Base-by-base conservation (phyloP, 1,284 basidiomycete species). In the Mycena citricolor region DNA sequence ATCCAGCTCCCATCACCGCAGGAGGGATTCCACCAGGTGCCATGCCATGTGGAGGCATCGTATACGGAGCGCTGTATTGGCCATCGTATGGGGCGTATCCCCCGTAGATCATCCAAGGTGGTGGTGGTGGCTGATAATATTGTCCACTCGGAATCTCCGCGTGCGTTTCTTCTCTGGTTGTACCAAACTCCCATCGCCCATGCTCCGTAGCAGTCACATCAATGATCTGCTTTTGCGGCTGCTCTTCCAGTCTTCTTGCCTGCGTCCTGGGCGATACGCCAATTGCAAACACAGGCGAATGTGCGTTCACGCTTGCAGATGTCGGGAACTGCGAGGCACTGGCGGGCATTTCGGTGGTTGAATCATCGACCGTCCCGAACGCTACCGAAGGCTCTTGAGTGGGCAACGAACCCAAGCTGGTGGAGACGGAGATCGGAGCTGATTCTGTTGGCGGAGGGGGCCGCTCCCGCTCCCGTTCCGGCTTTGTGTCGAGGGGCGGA, bases 141-240 rank as follows among this genome's bases (percentile, higher is more conserved):
- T n/a, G n/a, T n/a, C n/a, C n/a, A n/a, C n/a, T n/a, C n/a, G n/a
- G n/a, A n/a, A n/a, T n/a, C n/a, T n/a, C n/a, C n/a, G n/a, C 20
- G 13, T 14, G 11, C 19, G 30, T 39, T 11, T 20, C 39, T 25
- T 30, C 32, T n/a, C 50, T 33, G 32, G 46, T 52, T 37, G 50
- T 49, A 2, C 51, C 51, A 31, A 52, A 52, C 37, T 49, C 51
- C 47, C 47, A 52, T 23, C 22, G 25, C 8, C 32, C 46, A 7
- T 17, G 40, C 19, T 33, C 24, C 23, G 43, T 24, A 11, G 46
- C 24, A 21, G 47, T 46, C 13, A 40, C 21, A 19, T 52, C 51
- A 10, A 48, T 23, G 8, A 52, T 36, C 30, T 41, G 34, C 32
- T 19, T 24, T 3, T 28, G 33, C 4, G 34, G 38, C 6, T 43